Conservation (phyloP, 169 alveolate species). For the Eimeria falciformis region DNA sequence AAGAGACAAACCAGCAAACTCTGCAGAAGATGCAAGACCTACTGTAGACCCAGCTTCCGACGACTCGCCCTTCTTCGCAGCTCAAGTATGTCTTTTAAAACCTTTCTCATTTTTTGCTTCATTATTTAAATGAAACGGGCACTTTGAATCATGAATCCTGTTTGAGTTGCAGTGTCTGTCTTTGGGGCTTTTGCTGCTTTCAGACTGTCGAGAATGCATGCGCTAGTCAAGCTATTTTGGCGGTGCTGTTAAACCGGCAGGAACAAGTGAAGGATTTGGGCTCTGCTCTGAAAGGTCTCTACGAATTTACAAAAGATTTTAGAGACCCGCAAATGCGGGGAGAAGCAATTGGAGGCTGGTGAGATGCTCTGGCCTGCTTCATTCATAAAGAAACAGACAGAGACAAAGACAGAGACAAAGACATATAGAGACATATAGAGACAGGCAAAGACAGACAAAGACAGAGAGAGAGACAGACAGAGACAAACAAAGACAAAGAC, state of each 20-base stretch:
- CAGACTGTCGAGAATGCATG: conserved; percentile 95
- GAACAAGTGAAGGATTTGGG: conserved; percentile 87
- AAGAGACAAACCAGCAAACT: conserved; percentile 77
- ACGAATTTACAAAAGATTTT: conserved; percentile 60
- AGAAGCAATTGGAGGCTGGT: conserved; percentile 69
- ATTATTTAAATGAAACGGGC: too few species aligned
- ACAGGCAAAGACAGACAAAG: neutral
- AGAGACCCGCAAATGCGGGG: conserved; percentile 65
- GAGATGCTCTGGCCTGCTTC: neutral
- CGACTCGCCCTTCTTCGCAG: neutral
- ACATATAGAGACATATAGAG: too few species aligned
- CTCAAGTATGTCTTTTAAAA: neutral
- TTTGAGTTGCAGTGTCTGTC: too few species aligned
- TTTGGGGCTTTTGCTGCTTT: conserved; percentile 21
- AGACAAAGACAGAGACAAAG: neutral
- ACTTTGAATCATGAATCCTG: too few species aligned
- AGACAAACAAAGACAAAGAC: neutral
- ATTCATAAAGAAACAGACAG: too few species aligned
- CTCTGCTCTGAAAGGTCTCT: conserved; percentile 82
- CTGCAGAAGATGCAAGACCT: neutral
- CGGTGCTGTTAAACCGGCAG: conserved; percentile 85
- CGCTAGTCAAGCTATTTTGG: conserved; percentile 95
- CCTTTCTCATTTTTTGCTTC: too few species aligned
- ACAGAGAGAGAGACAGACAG: too few species aligned
- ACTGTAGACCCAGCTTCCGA: neutral